Percentiles rank a stretch among this genome's conserved stretches.
Evolutionary conservation across 108 stramenopile species (phyloP).

Genomic region (Epipyxis sp.): DNA sequence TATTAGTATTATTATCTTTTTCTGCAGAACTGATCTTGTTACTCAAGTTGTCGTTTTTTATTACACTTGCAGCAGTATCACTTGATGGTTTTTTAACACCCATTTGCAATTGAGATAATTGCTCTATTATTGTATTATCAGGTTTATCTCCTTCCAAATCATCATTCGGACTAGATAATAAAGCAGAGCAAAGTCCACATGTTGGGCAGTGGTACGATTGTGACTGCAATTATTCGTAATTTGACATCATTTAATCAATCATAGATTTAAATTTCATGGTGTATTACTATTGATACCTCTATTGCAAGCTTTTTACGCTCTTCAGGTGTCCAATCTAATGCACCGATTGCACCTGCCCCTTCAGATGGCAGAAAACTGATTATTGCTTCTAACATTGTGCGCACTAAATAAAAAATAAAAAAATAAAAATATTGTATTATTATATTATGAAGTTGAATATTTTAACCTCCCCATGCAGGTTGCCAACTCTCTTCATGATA

Average conservation of each 20-base stretch:
- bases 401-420: slow-evolving; percentile 44
- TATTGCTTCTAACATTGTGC: slow-evolving; percentile 91
- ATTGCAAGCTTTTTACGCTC: slow-evolving; percentile 42
- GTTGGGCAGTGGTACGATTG: slow-evolving; percentile 13
- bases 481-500: slow-evolving; percentile 98
- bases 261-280: neutral
- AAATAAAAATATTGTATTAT: neutral
- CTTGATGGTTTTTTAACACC: too few species aligned
- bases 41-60: too few species aligned
- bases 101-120: too few species aligned
- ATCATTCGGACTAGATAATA: too few species aligned
- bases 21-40: too few species aligned
- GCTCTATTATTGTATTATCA: too few species aligned
- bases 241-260: neutral
- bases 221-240: neutral
- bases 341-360: slow-evolving; percentile 91
- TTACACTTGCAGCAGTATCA: too few species aligned
- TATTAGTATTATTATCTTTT: too few species aligned
- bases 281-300: neutral
- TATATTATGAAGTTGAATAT: neutral
- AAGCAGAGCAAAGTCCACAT: slow-evolving; percentile 5
- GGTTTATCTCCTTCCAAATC: too few species aligned
- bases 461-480: slow-evolving; percentile 62
- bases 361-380: slow-evolving; percentile 91
- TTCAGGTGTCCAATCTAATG: slow-evolving; percentile 67